phyloP scores from a whole-genome alignment of 2,329 filamentous ascomycete genomes.

The Fusarium sp. region DNA sequence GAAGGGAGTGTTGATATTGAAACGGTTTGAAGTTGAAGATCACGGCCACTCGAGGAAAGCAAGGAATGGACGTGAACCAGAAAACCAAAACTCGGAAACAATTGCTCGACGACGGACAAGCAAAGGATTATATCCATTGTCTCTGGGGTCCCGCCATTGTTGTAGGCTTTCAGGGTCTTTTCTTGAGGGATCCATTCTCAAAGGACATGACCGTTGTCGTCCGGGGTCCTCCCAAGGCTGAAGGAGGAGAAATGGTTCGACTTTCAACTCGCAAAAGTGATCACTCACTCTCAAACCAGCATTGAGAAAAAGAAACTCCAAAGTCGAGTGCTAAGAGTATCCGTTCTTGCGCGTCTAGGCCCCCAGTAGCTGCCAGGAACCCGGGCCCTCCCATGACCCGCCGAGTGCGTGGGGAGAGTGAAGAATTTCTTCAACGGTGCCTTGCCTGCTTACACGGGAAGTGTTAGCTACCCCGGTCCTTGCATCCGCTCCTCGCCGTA shows the following conservation, averaged over 20 bases:
- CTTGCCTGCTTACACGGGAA: background rate
- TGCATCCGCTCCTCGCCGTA: conserved; percentile 29
- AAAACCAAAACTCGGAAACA: background rate
- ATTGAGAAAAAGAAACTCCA: conserved; percentile 16
- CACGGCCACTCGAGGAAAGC: conserved; percentile 11
- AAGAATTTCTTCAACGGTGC: conserved; percentile 14
- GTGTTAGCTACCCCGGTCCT: conserved; percentile 12
- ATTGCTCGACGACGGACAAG: conserved; percentile 2
- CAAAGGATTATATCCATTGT: conserved; percentile 29
- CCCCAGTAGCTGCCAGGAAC: conserved; percentile 20
- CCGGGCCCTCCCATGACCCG: conserved; percentile 15
- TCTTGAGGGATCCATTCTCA: background rate
- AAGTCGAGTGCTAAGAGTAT: conserved; percentile 2
- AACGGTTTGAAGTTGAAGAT: background rate
- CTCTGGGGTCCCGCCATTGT: conserved; percentile 6
- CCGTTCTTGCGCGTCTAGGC: conserved; percentile 26
- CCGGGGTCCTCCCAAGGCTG: conserved; percentile 20
- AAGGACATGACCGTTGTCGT: conserved; percentile 13
- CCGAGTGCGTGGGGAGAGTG: conserved; percentile 9
- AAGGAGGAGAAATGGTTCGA: conserved; percentile 34
- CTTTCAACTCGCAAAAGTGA: conserved; percentile 33
- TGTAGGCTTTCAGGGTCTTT: background rate
- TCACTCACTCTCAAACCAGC: conserved; percentile 22
- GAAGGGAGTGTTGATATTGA: background rate
- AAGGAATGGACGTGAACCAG: conserved; percentile 13